These are phyloP conservation scores for Cercospora citrullina DNA, from an alignment of 2,329 filamentous ascomycete species.

Conservation along the genomic window DNA sequence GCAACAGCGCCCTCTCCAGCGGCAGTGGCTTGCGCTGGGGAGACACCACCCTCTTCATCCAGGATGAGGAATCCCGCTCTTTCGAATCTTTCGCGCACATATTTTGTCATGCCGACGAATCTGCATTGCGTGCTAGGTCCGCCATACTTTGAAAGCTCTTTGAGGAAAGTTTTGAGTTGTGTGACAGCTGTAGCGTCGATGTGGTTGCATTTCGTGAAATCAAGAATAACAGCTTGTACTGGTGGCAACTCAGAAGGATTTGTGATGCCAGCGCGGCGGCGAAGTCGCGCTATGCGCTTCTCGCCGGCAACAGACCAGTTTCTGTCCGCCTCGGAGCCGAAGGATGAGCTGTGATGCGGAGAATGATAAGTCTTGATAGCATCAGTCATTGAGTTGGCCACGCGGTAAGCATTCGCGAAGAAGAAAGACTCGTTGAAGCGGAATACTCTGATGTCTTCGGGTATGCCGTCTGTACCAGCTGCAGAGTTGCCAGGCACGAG, in stretches of 20 bases:
- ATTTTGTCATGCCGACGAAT: conserved; percentile 51
- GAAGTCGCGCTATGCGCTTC: conserved; percentile 50
- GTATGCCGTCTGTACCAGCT: conserved; percentile 30
- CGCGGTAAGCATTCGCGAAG: conserved; percentile 61
- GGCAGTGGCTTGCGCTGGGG: not conserved
- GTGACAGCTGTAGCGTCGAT: conserved; percentile 56
- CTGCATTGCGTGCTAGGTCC: conserved; percentile 51
- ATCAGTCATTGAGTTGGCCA: conserved; percentile 54
- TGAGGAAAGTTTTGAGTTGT: conserved; percentile 51
- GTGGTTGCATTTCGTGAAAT: conserved; percentile 55
- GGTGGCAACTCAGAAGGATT: conserved; percentile 39
- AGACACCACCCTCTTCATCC: conserved; percentile 21
- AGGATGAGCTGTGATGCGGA: conserved; percentile 42
- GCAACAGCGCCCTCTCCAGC: conserved; percentile 12
- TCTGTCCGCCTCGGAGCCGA: conserved; percentile 43
- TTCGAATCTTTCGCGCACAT: conserved; percentile 37
- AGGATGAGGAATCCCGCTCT: conserved; percentile 26
- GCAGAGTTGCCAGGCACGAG: conserved; percentile 15
- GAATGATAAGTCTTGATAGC: conserved; percentile 51
- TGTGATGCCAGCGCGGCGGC: conserved; percentile 42
- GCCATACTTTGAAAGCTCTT: conserved; percentile 53
- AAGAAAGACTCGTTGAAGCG: conserved; percentile 59
- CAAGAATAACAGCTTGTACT: conserved; percentile 54
- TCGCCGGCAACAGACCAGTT: conserved; percentile 58
- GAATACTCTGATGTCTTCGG: conserved; percentile 57